Evolutionary conservation across 2,329 filamentous ascomycete genomes (phyloP).

Genomic region (Fusarium pseudocircinatum): DNA sequence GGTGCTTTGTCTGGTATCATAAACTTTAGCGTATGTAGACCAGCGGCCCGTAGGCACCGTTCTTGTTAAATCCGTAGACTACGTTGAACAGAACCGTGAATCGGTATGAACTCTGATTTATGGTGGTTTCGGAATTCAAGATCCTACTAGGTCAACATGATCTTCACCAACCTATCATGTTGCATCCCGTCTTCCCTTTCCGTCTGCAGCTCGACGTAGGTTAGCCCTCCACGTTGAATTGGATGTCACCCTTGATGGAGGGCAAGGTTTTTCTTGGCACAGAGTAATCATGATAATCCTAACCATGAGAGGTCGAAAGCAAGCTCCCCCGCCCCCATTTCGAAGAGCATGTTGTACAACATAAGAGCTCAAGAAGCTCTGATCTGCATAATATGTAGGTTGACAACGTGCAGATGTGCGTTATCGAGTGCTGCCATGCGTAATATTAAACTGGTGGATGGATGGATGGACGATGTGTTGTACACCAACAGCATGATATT

Average conservation of each 20-base stretch:
- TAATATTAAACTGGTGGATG: neutral
- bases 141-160: neutral
- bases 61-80: neutral
- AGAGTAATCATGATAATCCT: constrained; percentile 28
- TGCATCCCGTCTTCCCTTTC: neutral
- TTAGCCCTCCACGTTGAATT: neutral
- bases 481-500: neutral
- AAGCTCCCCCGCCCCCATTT: neutral
- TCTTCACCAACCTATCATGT: neutral
- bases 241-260: constrained; percentile 7
- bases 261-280: constrained; percentile 18
- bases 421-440: neutral
- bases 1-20: neutral
- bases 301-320: constrained; percentile 8
- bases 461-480: neutral
- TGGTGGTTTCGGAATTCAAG: neutral
- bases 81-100: neutral
- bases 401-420: neutral
- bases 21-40: neutral
- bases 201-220: neutral
- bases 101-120: neutral
- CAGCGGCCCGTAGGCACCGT: neutral
- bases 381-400: constrained; percentile 12
- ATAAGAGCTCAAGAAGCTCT: constrained; percentile 1
- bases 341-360: constrained; percentile 3